Evolutionary conservation across 352 stramenopile genomes (phyloP), one percentile per base, ranked within the genome.

Genomic region (Phytophthora tubulina): DNA sequence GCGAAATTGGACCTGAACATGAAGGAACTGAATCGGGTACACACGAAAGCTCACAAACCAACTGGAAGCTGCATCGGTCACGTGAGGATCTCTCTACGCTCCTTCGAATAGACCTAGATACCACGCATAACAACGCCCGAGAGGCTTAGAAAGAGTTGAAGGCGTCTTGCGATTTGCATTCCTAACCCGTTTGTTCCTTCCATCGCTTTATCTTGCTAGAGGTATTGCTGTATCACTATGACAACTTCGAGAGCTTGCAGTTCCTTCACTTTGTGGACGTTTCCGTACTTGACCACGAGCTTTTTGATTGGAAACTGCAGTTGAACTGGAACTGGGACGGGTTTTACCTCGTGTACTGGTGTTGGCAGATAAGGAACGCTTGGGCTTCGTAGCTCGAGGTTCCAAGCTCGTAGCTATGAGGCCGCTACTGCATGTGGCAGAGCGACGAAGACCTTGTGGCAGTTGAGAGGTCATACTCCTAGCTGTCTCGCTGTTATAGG

Each of bases 281-380:
- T 67, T 78, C n/a, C 36, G 55, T 17, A 11, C 7, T 72, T 35
- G 62, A 46, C 45, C 45, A 53, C 49, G 42, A 4, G 45, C 11
- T 14, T 66, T 73, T 31, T 32, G 51, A 32, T 57, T 61, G 6
- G 38, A 49, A 6, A n/a, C n/a, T 10, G 31, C 15, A 31, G 32
- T 42, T 53, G 39, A 55, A 59, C 50, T 42, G 17, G 9, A 57
- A 42, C 6, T 48, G 7, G 35, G 6, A 35, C 44, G 41, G 32
- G 14, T n/a, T 51, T 46, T 59, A 55, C 58, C 31, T 66, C 51
- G 45, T 21, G 44, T 62, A 14, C 56, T 60, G 6, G 33, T 3
- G 15, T 75, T 72, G 30, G 76, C 74, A 6, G 76, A 84, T 2
- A 67, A 71, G 32, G 70, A 82, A 17, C 76, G 70, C 15, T 58